These are phyloP conservation scores for Starmerella vaccinii DNA, from an alignment of 805 yeast species.

Conservation along the genomic window DNA sequence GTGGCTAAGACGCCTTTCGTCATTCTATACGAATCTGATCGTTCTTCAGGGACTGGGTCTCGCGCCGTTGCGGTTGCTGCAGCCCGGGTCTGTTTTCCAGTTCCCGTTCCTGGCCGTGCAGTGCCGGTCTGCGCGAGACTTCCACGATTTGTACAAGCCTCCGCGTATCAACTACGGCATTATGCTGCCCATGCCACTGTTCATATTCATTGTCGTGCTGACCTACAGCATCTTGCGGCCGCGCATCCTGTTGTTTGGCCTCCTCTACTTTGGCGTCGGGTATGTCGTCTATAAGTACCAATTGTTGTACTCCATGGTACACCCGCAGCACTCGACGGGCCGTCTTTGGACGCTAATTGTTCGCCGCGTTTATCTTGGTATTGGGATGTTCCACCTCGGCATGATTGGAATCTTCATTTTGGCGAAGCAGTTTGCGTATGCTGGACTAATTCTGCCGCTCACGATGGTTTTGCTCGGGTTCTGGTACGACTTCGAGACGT, in stretches of 20 bases:
- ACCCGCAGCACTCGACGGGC: constrained; percentile 94
- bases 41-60: constrained; percentile 74
- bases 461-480: constrained; percentile 58
- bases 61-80: constrained; percentile 76
- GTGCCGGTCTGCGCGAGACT: constrained; percentile 77
- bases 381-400: constrained; percentile 75
- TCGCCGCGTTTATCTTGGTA: constrained; percentile 70
- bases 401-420: constrained; percentile 85
- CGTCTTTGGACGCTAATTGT: constrained; percentile 89
- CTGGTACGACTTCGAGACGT: constrained; percentile 71
- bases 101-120: constrained; percentile 56
- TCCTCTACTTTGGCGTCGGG: constrained; percentile 73
- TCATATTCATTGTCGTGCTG: constrained; percentile 73
- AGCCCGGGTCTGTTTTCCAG: constrained; percentile 66
- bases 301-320: constrained; percentile 78
- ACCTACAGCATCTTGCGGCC: constrained; percentile 85
- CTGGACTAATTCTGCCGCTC: constrained; percentile 62
- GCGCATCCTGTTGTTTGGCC: constrained; percentile 73
- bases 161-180: constrained; percentile 89
- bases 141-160: constrained; percentile 65
- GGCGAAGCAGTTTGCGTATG: constrained; percentile 66
- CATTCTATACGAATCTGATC: constrained; percentile 83
- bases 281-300: constrained; percentile 87
- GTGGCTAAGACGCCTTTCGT: constrained; percentile 65
- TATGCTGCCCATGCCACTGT: constrained; percentile 81